Evolutionary conservation across 768 basidiomycete genomes (phyloP).

Genomic region (Russula sp.): DNA sequence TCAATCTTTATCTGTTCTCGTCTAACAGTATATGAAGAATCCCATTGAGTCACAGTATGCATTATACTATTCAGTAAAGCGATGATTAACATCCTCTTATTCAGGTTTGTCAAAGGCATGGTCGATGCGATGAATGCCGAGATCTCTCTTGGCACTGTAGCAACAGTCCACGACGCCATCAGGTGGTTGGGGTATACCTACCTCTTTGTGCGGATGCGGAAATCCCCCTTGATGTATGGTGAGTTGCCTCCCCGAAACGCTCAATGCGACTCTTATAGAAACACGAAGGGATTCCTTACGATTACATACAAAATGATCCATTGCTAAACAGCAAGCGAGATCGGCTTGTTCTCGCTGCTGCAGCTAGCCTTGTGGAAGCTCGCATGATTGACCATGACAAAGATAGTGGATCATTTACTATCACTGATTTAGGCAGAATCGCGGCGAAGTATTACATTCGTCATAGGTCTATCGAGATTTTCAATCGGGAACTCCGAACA

Average conservation of each 20-base stretch:
- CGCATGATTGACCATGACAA: constrained; percentile 80
- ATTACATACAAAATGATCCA: constrained; percentile 63
- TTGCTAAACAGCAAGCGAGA: constrained; percentile 63
- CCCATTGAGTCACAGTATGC: constrained; percentile 94
- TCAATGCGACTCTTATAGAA: constrained; percentile 5
- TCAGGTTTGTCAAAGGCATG: constrained; percentile 73
- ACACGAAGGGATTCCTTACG: constrained; percentile 62
- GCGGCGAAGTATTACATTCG: constrained; percentile 96
- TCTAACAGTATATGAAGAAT: constrained; percentile 42
- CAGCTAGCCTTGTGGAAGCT: constrained; percentile 55
- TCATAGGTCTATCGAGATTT: constrained; percentile 78
- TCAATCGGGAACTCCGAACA: constrained; percentile 69
- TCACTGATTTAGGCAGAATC: constrained; percentile 92
- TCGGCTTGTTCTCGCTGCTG: constrained; percentile 61
- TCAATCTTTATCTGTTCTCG: constrained; percentile 6
- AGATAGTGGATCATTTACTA: constrained; percentile 50
- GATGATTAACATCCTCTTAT: not conserved
- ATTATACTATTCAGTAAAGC: not conserved
- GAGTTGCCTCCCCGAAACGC: constrained; percentile 1
- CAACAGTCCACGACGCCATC: constrained; percentile 78
- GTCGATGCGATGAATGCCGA: constrained; percentile 93
- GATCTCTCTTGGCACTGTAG: constrained; percentile 89
- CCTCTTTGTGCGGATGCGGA: constrained; percentile 89
- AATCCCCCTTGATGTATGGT: constrained; percentile 88
- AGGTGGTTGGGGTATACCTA: constrained; percentile 98